phyloP scores from a whole-genome alignment of 1,284 basidiomycete species.

The Volvariella surrecta region DNA sequence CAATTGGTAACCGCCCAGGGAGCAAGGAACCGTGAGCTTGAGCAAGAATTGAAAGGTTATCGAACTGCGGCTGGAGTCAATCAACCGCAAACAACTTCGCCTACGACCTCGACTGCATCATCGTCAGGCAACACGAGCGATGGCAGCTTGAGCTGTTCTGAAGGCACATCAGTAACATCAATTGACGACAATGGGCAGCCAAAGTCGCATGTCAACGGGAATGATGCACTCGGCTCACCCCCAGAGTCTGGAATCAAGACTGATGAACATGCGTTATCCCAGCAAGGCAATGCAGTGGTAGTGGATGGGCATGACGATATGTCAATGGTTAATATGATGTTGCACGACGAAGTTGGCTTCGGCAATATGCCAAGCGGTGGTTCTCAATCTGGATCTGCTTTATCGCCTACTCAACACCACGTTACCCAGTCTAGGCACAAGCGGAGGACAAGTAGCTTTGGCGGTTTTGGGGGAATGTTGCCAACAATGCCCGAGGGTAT shows the following conservation, averaged over 20 bases:
- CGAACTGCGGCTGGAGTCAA: conserved; percentile 12
- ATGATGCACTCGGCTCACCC: background rate
- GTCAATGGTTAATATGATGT: conserved; percentile 14
- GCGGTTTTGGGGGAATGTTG: conserved; percentile 11
- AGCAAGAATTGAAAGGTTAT: conserved; percentile 48
- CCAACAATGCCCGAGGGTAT: conserved; percentile 23
- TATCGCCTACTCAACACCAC: background rate
- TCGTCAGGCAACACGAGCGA: background rate
- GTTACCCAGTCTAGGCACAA: conserved; percentile 2
- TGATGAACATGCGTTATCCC: background rate
- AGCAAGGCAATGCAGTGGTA: background rate
- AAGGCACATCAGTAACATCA: background rate
- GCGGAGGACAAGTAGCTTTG: conserved; percentile 9
- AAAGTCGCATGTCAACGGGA: background rate
- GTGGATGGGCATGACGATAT: conserved; percentile 7
- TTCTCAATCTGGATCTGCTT: conserved; percentile 1
- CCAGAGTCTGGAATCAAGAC: background rate
- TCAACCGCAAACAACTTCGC: background rate
- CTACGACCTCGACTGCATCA: background rate
- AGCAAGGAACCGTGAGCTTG: conserved; percentile 67
- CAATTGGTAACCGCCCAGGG: conserved; percentile 76
- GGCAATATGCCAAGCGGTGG: background rate
- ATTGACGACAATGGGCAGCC: background rate
- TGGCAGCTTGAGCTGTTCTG: background rate
- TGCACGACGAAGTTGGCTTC: conserved; percentile 12